Base-by-base conservation (phyloP, 2,329 filamentous ascomycete species). In the Exserohilum turcica region DNA sequence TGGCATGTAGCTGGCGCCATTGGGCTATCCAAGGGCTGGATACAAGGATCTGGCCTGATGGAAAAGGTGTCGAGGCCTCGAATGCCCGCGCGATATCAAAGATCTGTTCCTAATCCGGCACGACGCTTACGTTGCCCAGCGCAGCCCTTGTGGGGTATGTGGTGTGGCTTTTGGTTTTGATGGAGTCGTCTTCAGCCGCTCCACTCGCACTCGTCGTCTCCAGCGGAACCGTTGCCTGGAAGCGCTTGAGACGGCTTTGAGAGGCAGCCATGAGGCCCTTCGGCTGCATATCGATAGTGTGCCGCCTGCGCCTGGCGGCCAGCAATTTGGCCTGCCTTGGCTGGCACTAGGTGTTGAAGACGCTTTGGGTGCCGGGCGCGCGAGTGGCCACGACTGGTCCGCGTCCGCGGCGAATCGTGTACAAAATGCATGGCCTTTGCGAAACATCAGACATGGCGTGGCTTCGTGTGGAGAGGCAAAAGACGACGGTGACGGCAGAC, bases 131-230 rank as follows among this genome's bases (percentile, higher is more conserved):
- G 28, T 40, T 15, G 48, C 18, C 53, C 61, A 59, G 56, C 33
- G 58, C 44, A 50, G 16, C 32, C 44, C 52, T 43, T 63, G 49
- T 61, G 60, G 53, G 47, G 56, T 61, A 57, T 48, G 27, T 54
- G 56, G 57, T 48, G 60, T 58, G 55, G 57, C 57, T 57, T 54
- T 48, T 54, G 38, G 49, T 43, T 42, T 13, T 43, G 35, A 36
- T 2, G 18, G 32, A 43, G 32, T 47, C 10, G 31, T 36, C 52
- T 47, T 55, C 60, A 61, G 53, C 55, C 55, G 55, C 60, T 40
- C 33, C 39, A 51, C 36, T 33, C 35, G 33, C 39, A 51, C 36
- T 33, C 35, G 45, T 21, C 38, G 39, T 54, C 53, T 40, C 28
- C 36, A 33, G 43, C 44, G 35, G 45, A 48, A 43, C 60, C 40